Evolutionary conservation across 2,329 filamentous ascomycete genomes (phyloP).

Genomic region (Botrytis byssoidea): DNA sequence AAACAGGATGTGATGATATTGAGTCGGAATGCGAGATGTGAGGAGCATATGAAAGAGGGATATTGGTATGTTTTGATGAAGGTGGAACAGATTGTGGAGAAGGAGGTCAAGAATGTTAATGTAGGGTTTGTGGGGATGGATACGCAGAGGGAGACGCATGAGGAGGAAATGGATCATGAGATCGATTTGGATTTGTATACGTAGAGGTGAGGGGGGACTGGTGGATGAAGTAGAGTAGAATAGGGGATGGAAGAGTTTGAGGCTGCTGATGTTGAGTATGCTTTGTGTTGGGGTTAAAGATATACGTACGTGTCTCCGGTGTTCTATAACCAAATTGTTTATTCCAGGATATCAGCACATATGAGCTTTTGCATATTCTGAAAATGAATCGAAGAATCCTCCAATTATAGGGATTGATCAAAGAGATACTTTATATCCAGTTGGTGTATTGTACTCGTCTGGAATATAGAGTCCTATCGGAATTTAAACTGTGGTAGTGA

Average conservation of each 20-base stretch:
- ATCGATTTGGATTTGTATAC: slow-evolving; percentile 15
- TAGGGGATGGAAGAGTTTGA: background rate
- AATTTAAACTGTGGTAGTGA: background rate
- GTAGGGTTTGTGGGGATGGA: background rate
- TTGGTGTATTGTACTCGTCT: background rate
- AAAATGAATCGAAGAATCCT: background rate
- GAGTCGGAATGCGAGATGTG: slow-evolving; percentile 18
- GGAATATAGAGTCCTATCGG: background rate
- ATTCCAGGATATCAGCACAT: background rate
- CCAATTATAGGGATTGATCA: too few relatives aligned
- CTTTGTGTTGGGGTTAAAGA: background rate
- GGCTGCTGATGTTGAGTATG: background rate
- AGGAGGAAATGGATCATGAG: slow-evolving; percentile 8
- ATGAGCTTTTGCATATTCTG: background rate
- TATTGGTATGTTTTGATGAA: slow-evolving; percentile 19
- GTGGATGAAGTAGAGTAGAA: background rate
- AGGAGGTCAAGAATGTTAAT: background rate
- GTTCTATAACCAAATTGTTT: background rate
- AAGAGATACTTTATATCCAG: background rate
- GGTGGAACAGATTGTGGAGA: slow-evolving; percentile 1
- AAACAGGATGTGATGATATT: slow-evolving; percentile 21
- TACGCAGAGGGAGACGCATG: too few relatives aligned
- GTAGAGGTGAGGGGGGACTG: background rate
- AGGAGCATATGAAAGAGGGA: slow-evolving; percentile 12
- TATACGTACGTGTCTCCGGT: background rate